Evolutionary conservation across 345 rosid species (phyloP), one percentile per base, ranked within the genome.

Genomic region (Pelargonium nanum): DNA sequence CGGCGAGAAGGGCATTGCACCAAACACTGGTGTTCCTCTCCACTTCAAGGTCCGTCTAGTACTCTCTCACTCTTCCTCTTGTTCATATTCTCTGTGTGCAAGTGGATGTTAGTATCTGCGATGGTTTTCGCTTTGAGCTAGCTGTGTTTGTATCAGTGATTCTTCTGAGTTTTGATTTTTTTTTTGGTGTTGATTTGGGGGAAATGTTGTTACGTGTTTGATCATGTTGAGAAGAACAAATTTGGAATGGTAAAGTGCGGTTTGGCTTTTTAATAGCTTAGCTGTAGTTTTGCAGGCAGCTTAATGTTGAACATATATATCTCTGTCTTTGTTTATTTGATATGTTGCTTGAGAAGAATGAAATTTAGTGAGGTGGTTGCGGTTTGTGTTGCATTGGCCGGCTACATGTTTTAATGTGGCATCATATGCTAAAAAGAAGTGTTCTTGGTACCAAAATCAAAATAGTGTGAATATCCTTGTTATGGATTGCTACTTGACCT

Each of bases 1-100:
- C 3, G 76, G 80, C 5, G 76, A 79, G 70, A 79, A 71, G 44
- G 80, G 78, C 13, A 23, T 7, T 10, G 78, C 76, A n/a, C 45
- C 45, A 0, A 40, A 52, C 22, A 56, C 61, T 19, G 57, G 76
- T 17, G 71, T 70, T 69, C 78, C 74, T 0, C 64, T 79, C 16
- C 83, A 78, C 70, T 78, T 40, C 72, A 78, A 73, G 53, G 80
- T 57, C 6, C 26, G 40, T 19, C 20, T 22, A n/a, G 13, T n/a
- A 2, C 6, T 24, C 25, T 55, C 25, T 22, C 25, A 5, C 24
- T 21, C 25, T 21, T 1, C 0, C 21, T 55, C 17, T 4, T 53
- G 9, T 53, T 0, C 17, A 19, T 4, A 3, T 0, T 22, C 17
- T n/a, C 1, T 22, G 10, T 55, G 6, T 55, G 13, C 20, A 16